Evolutionary conservation across 2,329 filamentous ascomycete genomes (phyloP).

Genomic region (Sporothrix luriei): DNA sequence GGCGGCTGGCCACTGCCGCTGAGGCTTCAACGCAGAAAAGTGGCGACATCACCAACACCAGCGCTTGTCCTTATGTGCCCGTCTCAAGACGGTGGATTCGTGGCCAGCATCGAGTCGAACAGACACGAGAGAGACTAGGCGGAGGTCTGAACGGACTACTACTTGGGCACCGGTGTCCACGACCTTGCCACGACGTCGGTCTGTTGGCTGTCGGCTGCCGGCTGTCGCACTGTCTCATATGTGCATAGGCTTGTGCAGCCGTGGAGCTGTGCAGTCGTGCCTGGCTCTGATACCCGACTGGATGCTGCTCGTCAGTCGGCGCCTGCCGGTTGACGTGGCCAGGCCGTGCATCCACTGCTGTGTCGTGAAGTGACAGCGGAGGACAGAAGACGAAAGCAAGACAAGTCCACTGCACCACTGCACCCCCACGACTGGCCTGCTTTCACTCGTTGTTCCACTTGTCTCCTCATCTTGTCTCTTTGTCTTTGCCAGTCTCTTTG

Average conservation of each 20-base stretch:
- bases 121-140: no score
- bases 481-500: not conserved
- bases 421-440: not conserved
- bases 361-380: not conserved
- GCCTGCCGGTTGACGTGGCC: constrained; percentile 28
- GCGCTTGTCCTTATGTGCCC: no score
- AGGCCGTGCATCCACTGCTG: constrained; percentile 23
- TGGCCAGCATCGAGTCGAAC: no score
- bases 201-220: not conserved
- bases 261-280: not conserved
- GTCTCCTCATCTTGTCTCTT: not conserved
- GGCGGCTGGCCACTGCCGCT: no score
- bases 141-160: no score
- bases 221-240: not conserved
- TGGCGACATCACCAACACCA: no score
- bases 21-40: not conserved
- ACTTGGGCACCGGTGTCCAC: no score
- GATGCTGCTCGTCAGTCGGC: not conserved
- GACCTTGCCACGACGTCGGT: not conserved
- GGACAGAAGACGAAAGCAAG: not conserved
- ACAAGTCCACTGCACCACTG: constrained; percentile 5
- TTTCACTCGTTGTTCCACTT: not conserved
- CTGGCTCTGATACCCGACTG: not conserved
- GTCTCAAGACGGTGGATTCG: no score
- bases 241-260: not conserved